These are phyloP conservation scores for Argentina anserina DNA, from an alignment of 306 rosid species.

Conservation along the genomic window DNA sequence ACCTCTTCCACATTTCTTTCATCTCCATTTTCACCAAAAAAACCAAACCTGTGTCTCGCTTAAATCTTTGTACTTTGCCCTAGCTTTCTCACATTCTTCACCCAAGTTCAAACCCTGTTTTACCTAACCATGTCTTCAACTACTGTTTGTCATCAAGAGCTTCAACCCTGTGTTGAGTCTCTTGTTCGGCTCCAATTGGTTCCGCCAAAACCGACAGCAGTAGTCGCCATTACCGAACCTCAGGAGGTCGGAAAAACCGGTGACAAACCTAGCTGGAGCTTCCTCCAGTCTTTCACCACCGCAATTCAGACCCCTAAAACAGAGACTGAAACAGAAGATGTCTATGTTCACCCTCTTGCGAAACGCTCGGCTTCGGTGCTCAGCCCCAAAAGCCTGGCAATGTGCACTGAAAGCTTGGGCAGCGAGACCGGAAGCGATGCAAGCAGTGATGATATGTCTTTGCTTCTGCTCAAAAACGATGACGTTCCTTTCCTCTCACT, in stretches of 20 bases:
- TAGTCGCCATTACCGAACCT: neutral
- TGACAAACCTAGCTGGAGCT: conserved; percentile 36
- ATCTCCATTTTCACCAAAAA: conserved; percentile 16
- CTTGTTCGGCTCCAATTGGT: conserved; percentile 44
- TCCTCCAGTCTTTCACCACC: conserved; percentile 39
- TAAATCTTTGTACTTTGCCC: conserved; percentile 20
- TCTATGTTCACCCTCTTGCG: conserved; percentile 52
- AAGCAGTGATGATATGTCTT: conserved; percentile 9
- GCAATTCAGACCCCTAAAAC: conserved; percentile 20
- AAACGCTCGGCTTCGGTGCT: conserved; percentile 44
- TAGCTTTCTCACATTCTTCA: neutral
- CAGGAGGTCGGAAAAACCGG: neutral
- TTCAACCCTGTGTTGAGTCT: conserved; percentile 51
- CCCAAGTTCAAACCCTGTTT: conserved; percentile 21
- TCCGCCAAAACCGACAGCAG: conserved; percentile 28
- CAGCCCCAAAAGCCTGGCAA: conserved; percentile 54
- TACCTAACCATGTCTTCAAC: conserved; percentile 35
- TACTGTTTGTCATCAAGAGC: conserved; percentile 38
- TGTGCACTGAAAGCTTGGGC: conserved; percentile 80
- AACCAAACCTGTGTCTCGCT: conserved; percentile 15
- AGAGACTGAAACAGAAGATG: conserved; percentile 15
- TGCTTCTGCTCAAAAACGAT: neutral
- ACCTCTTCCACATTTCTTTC: conserved; percentile 25
- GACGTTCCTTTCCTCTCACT: conserved; percentile 34
- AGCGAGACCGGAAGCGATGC: conserved; percentile 70